phyloP scores from a whole-genome alignment of 768 basidiomycete species.

The Suillus clintonianus region DNA sequence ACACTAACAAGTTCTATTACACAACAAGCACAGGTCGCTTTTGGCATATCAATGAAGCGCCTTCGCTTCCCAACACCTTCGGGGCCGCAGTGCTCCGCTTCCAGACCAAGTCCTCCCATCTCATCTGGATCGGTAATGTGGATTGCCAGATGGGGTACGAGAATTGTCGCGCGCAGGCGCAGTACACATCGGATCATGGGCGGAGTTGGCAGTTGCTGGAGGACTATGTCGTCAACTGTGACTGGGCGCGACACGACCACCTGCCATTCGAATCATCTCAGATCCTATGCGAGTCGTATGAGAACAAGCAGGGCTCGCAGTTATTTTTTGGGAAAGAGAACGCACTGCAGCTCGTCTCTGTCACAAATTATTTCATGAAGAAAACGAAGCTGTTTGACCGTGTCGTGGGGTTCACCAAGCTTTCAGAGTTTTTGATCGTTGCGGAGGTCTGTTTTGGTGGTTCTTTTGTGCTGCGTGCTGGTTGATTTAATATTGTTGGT shows the following conservation, averaged over 20 bases:
- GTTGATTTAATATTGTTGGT: conserved; percentile 18
- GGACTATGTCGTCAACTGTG: conserved; percentile 85
- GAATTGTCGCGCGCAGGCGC: conserved; percentile 74
- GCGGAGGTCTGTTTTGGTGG: conserved; percentile 67
- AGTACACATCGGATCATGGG: conserved; percentile 78
- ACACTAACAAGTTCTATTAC: conserved; percentile 60
- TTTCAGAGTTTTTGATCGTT: conserved; percentile 94
- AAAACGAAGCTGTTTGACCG: conserved; percentile 80
- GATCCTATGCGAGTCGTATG: conserved; percentile 91
- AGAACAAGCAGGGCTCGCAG: conserved; percentile 81
- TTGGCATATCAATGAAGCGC: conserved; percentile 86
- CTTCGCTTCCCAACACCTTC: conserved; percentile 78
- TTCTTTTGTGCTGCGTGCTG: conserved; percentile 14
- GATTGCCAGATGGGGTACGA: conserved; percentile 54
- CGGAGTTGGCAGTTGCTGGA: conserved; percentile 79
- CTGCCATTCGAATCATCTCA: conserved; percentile 81
- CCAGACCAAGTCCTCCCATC: conserved; percentile 79
- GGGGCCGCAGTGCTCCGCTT: conserved; percentile 80
- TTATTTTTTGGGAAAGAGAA: conserved; percentile 48
- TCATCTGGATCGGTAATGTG: conserved; percentile 86
- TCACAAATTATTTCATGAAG: conserved; percentile 67
- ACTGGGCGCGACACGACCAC: conserved; percentile 83
- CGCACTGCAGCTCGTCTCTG: conserved; percentile 78
- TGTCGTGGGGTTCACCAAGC: conserved; percentile 94
- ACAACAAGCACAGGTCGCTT: conserved; percentile 79